phyloP scores from a whole-genome alignment of 306 rosid genomes.

The Citrullus colocynthis region DNA sequence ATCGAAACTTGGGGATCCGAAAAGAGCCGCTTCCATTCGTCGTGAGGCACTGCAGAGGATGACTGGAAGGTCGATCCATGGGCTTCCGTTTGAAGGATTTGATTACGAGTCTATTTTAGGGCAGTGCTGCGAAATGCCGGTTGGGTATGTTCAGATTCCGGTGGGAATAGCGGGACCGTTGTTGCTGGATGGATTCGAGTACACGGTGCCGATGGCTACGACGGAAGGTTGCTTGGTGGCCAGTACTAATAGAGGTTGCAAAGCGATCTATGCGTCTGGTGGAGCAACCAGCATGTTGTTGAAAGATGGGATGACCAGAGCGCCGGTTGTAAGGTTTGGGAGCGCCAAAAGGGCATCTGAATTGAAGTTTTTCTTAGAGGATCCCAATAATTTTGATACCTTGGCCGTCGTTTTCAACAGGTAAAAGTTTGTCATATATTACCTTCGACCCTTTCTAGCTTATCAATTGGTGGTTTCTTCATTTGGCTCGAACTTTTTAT shows the following conservation, averaged over 20 bases:
- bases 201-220: slow-evolving; percentile 9
- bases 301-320: slow-evolving; percentile 12
- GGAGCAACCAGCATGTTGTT: slow-evolving; percentile 8
- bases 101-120: slow-evolving; percentile 12
- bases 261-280: slow-evolving; percentile 8
- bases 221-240: slow-evolving; percentile 13
- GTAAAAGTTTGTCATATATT: neutral
- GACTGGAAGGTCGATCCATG: slow-evolving; percentile 5
- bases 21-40: slow-evolving; percentile 1
- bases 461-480: neutral
- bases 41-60: slow-evolving; percentile 5
- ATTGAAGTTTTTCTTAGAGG: slow-evolving; percentile 10
- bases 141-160: slow-evolving; percentile 11
- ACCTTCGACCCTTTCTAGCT: neutral
- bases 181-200: slow-evolving; percentile 11
- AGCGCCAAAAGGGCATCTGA: slow-evolving; percentile 11
- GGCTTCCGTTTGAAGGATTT: slow-evolving; percentile 5
- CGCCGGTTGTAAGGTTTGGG: slow-evolving; percentile 10
- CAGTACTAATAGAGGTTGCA: slow-evolving; percentile 10
- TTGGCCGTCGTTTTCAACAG: slow-evolving; percentile 10
- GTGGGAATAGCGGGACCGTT: slow-evolving; percentile 12
- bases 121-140: slow-evolving; percentile 14
- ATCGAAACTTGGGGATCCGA: slow-evolving; percentile 7
- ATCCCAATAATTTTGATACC: neutral
- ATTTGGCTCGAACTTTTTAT: neutral